phyloP scores from a whole-genome alignment of 495 filamentous ascomycete species.

The Articulospora tetracladia region DNA sequence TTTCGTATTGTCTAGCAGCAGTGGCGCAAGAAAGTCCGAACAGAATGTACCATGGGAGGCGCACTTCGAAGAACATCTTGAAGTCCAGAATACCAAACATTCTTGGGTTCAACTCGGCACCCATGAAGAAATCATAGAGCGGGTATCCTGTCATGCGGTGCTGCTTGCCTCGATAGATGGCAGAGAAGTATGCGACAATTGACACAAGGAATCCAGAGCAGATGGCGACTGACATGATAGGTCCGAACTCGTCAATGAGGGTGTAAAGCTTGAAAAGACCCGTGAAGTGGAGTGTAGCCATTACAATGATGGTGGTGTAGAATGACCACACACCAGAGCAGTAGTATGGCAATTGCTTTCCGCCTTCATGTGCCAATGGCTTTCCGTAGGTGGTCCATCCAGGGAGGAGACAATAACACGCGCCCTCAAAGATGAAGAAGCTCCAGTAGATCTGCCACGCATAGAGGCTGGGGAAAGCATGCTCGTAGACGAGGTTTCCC shows the following conservation, averaged over 20 bases:
- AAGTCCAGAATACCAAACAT: conserved; percentile 93
- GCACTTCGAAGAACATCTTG: conserved; percentile 99
- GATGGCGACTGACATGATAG: conserved; percentile 86
- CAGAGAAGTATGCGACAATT: conserved; percentile 80
- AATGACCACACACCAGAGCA: conserved; percentile 86
- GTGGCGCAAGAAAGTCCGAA: conserved; percentile 73
- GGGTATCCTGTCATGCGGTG: conserved; percentile 91
- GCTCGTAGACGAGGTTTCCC: conserved; percentile 65
- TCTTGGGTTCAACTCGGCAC: conserved; percentile 92
- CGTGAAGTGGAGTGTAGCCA: conserved; percentile 66
- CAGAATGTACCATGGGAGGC: conserved; percentile 94
- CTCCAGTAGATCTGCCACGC: conserved; percentile 93
- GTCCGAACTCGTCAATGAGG: conserved; percentile 92
- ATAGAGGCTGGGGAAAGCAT: conserved; percentile 72
- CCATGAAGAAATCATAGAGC: conserved; percentile 99
- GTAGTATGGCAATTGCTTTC: conserved; percentile 85
- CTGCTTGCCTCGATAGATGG: conserved; percentile 70
- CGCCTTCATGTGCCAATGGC: conserved; percentile 74
- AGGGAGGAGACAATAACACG: conserved; percentile 77
- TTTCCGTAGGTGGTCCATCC: conserved; percentile 83
- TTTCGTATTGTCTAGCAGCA: conserved; percentile 83
- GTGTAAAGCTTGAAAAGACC: conserved; percentile 89
- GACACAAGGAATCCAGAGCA: conserved; percentile 78
- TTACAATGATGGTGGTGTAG: conserved; percentile 75
- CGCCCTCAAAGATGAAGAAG: conserved; percentile 80